Evolutionary conservation across 2,329 filamentous ascomycete genomes (phyloP), one percentile per base, ranked within the genome.

Genomic region (Akanthomyces muscarius): DNA sequence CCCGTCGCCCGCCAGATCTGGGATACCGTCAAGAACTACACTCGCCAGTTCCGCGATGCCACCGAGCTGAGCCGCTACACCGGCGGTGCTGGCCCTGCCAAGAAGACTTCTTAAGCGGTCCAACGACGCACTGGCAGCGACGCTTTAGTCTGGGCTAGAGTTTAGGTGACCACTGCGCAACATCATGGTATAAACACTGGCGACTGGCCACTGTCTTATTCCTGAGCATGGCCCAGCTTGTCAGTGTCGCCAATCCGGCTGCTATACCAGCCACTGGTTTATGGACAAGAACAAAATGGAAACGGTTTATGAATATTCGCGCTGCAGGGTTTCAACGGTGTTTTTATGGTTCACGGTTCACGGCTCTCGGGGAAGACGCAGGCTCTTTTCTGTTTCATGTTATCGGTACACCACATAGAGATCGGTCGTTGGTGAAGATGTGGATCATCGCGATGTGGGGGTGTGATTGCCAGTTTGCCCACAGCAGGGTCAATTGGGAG

Each of bases 1-100:
- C 92, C 93, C 1, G 86, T 81, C 30, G 89, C 88, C 62, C 86
- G 91, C 71, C 86, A 94, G 73, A 85, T 83, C 59, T 98, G 94
- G 94, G 89, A 89, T 63, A 83, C 80, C 45, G 80, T 92, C 77
- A 97, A 97, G 88, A 81, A 81, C 66, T 76, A 83, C 54, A 82
- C 87, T 59, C 84, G 86, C 74, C 88, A 93, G 78, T 92, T 88
- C 72, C 88, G 92, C 74, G 87, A 92, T 69, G 83, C 83, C 62
- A 96, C 93, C 47, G 91, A 97, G 72, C 72, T 92, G 69, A 85
- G 84, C 78, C 88, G 86, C 75, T 95, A 94, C 78, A 75, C 86
- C 66, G 81, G 81, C 67, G 85, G 84, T 63, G 78, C 80, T 47
- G 79, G 82, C 44, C 82, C 66, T 78, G 86, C 73, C 62, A 78